phyloP scores from a whole-genome alignment of 1,284 basidiomycete species.

The Cystobasidium slooffiae region DNA sequence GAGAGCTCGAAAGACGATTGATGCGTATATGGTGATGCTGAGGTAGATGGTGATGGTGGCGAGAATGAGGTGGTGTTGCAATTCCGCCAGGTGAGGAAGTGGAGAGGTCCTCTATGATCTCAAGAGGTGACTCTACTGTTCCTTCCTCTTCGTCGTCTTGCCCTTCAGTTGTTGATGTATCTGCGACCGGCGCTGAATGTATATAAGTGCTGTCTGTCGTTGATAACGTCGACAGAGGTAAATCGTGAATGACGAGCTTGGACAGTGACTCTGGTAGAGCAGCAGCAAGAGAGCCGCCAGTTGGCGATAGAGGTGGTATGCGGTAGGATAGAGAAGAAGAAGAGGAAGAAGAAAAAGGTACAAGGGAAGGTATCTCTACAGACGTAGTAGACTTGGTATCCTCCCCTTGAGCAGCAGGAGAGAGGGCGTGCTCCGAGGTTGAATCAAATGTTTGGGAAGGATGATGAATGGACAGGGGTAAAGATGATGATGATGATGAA shows the following conservation, averaged over 20 bases:
- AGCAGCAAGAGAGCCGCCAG: neutral
- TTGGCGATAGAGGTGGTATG: neutral
- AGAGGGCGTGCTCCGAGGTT: neutral
- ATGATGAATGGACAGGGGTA: neutral
- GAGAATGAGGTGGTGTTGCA: conserved; percentile 1
- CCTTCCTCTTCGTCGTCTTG: neutral
- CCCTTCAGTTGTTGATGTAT: neutral
- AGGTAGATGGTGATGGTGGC: neutral
- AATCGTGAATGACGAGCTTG: conserved; percentile 19
- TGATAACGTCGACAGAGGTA: neutral
- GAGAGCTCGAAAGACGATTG: conserved; percentile 12
- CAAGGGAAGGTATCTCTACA: neutral
- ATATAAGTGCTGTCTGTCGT: too few species aligned
- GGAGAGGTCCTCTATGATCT: neutral
- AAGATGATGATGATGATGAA: too few species aligned
- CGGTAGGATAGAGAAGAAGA: conserved; percentile 5
- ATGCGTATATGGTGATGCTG: neutral
- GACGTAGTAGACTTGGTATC: neutral
- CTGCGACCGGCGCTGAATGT: neutral
- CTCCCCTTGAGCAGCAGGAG: neutral
- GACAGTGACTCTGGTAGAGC: conserved; percentile 4
- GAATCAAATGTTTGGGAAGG: conserved; percentile 1
- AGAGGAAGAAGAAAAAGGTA: conserved; percentile 3
- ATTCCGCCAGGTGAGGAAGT: neutral
- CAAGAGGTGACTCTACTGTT: neutral